Evolutionary conservation across 805 yeast genomes (phyloP).

Genomic region (Torulaspora indica): DNA sequence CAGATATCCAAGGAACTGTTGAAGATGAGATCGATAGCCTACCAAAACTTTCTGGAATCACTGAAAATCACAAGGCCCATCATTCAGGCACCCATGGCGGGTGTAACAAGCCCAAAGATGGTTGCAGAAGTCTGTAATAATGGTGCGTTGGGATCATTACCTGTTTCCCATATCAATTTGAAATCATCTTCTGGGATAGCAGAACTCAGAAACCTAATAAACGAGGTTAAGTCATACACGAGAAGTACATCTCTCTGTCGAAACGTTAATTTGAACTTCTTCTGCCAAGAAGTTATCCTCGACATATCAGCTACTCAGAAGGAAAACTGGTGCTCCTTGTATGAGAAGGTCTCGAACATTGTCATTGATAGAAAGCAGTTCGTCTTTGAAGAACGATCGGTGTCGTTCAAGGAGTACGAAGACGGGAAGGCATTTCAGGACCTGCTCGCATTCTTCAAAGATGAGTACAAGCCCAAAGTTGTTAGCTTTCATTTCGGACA

Average conservation of each 20-base stretch:
- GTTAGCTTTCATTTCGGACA: slow-evolving; percentile 54
- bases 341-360: slow-evolving; percentile 8
- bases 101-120: slow-evolving; percentile 43
- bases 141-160: slow-evolving; percentile 52
- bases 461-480: slow-evolving; percentile 38
- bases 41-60: neutral
- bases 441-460: slow-evolving; percentile 10
- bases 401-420: slow-evolving; percentile 22
- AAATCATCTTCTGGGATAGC: slow-evolving; percentile 17
- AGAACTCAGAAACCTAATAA: slow-evolving; percentile 12
- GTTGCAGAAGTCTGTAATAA: slow-evolving; percentile 41
- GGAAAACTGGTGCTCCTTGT: slow-evolving; percentile 23
- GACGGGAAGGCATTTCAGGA: slow-evolving; percentile 11
- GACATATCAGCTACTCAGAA: slow-evolving; percentile 14
- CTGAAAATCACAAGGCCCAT: slow-evolving; percentile 35
- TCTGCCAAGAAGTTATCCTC: slow-evolving; percentile 38
- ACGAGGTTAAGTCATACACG: slow-evolving; percentile 12
- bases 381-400: slow-evolving; percentile 10
- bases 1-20: too few species aligned
- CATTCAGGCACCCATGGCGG: slow-evolving; percentile 60
- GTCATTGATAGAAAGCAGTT: slow-evolving; percentile 1
- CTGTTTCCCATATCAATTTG: slow-evolving; percentile 30
- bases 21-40: neutral
- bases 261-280: slow-evolving; percentile 45
- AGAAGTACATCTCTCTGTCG: slow-evolving; percentile 7